These are phyloP conservation scores for Saposhnikovia divaricata DNA, from an alignment of 129 eudicot species.

Conservation along the genomic window DNA sequence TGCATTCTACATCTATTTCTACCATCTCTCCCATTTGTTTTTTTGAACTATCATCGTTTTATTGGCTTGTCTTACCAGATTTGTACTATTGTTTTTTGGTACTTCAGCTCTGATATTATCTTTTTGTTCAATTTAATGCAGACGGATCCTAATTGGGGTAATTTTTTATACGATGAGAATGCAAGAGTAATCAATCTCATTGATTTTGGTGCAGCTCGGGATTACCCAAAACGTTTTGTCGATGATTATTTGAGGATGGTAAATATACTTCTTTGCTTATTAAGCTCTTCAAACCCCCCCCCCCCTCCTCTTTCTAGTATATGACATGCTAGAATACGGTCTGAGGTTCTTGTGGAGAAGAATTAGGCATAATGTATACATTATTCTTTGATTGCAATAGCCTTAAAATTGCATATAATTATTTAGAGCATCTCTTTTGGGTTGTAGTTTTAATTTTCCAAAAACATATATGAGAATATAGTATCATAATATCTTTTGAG, in stretches of 20 bases:
- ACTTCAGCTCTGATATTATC: slow-evolving; percentile 14
- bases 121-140: slow-evolving; percentile 36
- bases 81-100: not conserved
- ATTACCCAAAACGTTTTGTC: slow-evolving; percentile 66
- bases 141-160: slow-evolving; percentile 99
- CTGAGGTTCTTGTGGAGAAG: not conserved
- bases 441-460: not conserved
- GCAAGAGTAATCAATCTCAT: slow-evolving; percentile 65
- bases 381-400: not conserved
- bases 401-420: not conserved
- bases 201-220: slow-evolving; percentile 97
- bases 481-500: not conserved
- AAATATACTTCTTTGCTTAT: slow-evolving; percentile 15
- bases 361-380: not conserved
- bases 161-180: slow-evolving; percentile 65
- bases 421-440: not conserved
- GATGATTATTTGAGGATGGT: slow-evolving; percentile 90
- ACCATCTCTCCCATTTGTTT: not conserved
- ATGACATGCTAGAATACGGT: not conserved
- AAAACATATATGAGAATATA: not conserved
- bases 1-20: not conserved
- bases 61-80: not conserved
- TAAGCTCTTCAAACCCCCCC: not conserved
- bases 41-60: not conserved
- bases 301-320: not conserved